phyloP scores from a whole-genome alignment of 129 eudicot genomes.

The Sambucus nigra region DNA sequence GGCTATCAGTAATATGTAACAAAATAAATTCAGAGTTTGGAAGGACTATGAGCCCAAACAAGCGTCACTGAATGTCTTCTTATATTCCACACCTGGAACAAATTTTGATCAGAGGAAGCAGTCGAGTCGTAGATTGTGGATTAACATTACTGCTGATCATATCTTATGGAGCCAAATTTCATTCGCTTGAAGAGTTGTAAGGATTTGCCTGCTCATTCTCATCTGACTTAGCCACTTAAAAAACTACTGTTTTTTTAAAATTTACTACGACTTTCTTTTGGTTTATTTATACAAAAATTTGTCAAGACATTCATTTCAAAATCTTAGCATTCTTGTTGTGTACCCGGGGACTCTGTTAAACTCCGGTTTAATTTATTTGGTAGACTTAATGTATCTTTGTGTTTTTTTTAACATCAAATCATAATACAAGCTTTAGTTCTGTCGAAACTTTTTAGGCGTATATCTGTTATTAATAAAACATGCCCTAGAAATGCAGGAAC shows the following conservation, averaged over 20 bases:
- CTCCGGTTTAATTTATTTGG: too few relatives aligned
- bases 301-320: too few relatives aligned
- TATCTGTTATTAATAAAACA: too few relatives aligned
- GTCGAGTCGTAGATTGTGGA: neutral
- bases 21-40: neutral
- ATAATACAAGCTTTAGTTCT: too few relatives aligned
- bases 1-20: conserved; percentile 25
- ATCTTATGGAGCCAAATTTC: neutral
- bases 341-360: too few relatives aligned
- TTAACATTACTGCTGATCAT: conserved; percentile 8
- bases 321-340: too few relatives aligned
- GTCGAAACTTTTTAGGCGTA: too few relatives aligned
- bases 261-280: neutral
- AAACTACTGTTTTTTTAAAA: too few relatives aligned
- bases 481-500: too few relatives aligned
- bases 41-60: neutral
- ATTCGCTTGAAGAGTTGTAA: neutral
- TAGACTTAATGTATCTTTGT: too few relatives aligned
- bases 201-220: neutral
- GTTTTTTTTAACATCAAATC: too few relatives aligned
- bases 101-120: conserved; percentile 5
- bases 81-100: neutral
- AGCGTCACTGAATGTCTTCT: neutral
- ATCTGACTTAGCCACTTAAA: neutral
- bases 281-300: too few relatives aligned